A percentile compares a stretch with the other conserved stretches of the same genome.
Conservation (phyloP, 2,329 filamentous ascomycete species). For the Botrytis sinoallii region DNA sequence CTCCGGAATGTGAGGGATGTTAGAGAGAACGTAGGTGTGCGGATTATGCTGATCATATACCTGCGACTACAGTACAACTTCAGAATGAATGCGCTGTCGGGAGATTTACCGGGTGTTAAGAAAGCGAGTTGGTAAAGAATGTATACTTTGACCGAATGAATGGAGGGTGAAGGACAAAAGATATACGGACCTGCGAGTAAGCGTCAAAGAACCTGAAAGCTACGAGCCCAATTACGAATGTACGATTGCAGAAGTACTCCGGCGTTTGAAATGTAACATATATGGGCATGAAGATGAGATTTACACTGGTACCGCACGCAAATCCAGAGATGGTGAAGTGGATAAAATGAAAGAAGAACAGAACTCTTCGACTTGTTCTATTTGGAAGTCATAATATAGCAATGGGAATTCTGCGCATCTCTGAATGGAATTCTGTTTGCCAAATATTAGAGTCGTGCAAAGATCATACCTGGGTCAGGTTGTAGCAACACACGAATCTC, state of each 20-base stretch:
- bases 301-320: neutral
- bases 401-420: neutral
- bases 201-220: neutral
- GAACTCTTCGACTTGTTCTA: neutral
- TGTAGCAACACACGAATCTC: neutral
- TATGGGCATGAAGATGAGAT: neutral
- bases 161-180: neutral
- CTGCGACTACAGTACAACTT: constrained; percentile 72
- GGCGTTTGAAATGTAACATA: constrained; percentile 3
- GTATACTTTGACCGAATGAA: neutral
- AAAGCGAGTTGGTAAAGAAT: constrained; percentile 85
- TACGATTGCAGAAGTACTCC: neutral
- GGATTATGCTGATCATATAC: constrained; percentile 5
- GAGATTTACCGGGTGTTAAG: constrained; percentile 85
- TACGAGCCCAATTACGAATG: neutral
- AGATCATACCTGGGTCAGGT: neutral
- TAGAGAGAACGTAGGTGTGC: neutral
- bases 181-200: constrained; percentile 4
- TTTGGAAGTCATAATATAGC: neutral
- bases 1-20: neutral
- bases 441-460: neutral
- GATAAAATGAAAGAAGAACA: neutral
- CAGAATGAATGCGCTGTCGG: constrained; percentile 80
- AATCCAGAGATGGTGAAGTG: neutral
- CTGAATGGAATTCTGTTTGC: neutral